These are phyloP conservation scores for Oenanthe javanica DNA, from an alignment of 140 eudicot genomes.

Conservation along the genomic window DNA sequence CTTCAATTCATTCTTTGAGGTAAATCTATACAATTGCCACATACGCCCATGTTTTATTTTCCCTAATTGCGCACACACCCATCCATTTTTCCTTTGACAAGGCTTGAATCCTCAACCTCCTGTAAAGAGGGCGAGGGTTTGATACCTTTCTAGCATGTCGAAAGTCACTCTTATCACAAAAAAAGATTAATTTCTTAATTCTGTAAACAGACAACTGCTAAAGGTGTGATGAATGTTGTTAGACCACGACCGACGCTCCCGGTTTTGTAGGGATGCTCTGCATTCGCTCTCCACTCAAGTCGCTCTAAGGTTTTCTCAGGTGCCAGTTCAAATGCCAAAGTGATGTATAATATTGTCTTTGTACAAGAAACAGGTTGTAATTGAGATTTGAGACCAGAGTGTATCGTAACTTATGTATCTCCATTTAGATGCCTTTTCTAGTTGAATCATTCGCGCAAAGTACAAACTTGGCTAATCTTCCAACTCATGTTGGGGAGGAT, in stretches of 20 bases:
- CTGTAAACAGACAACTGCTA: conserved; percentile 62
- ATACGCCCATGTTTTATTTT: background rate
- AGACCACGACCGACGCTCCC: conserved; percentile 63
- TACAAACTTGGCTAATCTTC: background rate
- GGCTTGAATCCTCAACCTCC: background rate
- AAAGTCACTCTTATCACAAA: background rate
- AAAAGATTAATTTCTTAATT: background rate
- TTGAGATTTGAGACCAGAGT: background rate
- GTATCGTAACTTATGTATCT: background rate
- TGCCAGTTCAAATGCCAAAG: background rate
- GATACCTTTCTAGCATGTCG: background rate
- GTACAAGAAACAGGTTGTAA: background rate
- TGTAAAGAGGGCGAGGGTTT: background rate
- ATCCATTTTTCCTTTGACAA: conserved; percentile 1
- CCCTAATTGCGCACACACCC: background rate
- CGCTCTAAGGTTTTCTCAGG: background rate
- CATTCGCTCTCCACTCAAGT: background rate
- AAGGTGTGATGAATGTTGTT: conserved; percentile 68
- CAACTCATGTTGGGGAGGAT: background rate
- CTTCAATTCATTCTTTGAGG: conserved; percentile 89
- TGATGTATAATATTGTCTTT: background rate
- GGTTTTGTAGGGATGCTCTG: conserved; percentile 24
- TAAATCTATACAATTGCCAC: conserved; percentile 18
- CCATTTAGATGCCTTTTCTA: background rate
- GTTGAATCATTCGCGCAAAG: background rate